Conservation (phyloP, 805 yeast genomes). For the Schizosaccharomyces lindneri region DNA sequence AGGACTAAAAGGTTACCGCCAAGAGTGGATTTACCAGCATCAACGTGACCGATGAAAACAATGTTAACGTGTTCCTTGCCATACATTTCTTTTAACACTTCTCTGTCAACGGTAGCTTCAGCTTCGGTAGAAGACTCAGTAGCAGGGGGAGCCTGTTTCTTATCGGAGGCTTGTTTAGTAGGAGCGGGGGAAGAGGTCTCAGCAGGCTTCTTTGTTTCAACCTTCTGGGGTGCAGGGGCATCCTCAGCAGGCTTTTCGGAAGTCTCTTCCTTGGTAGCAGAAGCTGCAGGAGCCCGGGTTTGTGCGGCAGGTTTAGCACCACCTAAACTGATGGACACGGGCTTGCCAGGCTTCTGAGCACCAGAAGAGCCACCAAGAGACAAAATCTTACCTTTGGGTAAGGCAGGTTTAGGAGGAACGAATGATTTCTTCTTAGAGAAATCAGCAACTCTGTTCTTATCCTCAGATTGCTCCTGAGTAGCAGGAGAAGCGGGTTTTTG, state of each 20-base stretch:
- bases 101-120: slow-evolving; percentile 70
- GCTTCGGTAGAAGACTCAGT: slow-evolving; percentile 36
- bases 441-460: background rate
- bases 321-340: background rate
- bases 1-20: slow-evolving; percentile 87
- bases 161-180: slow-evolving; percentile 31
- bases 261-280: slow-evolving; percentile 9
- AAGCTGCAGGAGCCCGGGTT: slow-evolving; percentile 10
- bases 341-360: slow-evolving; percentile 7
- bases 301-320: slow-evolving; percentile 5
- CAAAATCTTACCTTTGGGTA: slow-evolving; percentile 4
- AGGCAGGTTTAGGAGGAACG: background rate
- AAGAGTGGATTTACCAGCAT: slow-evolving; percentile 98
- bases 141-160: slow-evolving; percentile 25
- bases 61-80: slow-evolving; percentile 94
- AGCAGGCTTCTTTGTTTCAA: slow-evolving; percentile 6
- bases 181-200: slow-evolving; percentile 17
- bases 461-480: background rate
- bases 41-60: slow-evolving; percentile 98
- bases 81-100: slow-evolving; percentile 71
- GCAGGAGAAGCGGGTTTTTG: background rate
- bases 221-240: slow-evolving; percentile 8
- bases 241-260: slow-evolving; percentile 9
- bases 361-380: slow-evolving; percentile 3
- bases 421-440: background rate